A percentile compares a stretch with the other conserved stretches of the same genome.
Conservation (phyloP, 2,329 filamentous ascomycete genomes). For the Fusarium albidum region DNA sequence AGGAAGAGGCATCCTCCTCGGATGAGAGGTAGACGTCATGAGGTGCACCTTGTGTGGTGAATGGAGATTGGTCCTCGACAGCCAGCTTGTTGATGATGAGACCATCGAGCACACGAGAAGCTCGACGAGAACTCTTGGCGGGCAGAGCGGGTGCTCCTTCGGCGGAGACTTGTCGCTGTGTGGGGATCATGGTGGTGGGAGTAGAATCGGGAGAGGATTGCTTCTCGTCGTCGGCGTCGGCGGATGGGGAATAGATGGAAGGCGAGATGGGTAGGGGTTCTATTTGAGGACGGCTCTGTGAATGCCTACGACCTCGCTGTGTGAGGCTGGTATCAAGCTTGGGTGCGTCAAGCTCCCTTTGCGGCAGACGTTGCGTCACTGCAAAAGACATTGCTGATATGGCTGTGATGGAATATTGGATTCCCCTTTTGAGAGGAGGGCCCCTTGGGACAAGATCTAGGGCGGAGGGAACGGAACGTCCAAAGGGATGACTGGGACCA, state of each 20-base stretch:
- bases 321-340: constrained; percentile 31
- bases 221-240: constrained; percentile 31
- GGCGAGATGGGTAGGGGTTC: constrained; percentile 39
- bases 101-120: constrained; percentile 51
- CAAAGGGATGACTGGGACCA: constrained; percentile 17
- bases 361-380: constrained; percentile 31
- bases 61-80: constrained; percentile 42
- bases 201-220: constrained; percentile 30
- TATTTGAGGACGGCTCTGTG: constrained; percentile 35
- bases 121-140: constrained; percentile 57
- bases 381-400: constrained; percentile 36
- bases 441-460: constrained; percentile 22
- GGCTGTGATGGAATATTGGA: constrained; percentile 28
- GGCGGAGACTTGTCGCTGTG: constrained; percentile 33
- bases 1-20: constrained; percentile 71
- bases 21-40: constrained; percentile 71
- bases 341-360: constrained; percentile 34
- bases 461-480: constrained; percentile 17
- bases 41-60: constrained; percentile 52
- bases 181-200: constrained; percentile 42
- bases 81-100: constrained; percentile 44
- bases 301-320: constrained; percentile 25
- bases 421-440: constrained; percentile 18
- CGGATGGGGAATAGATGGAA: constrained; percentile 36
- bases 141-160: constrained; percentile 55